These are phyloP conservation scores for Xylaria nigripes DNA, from an alignment of 495 filamentous ascomycete species.

Conservation along the genomic window DNA sequence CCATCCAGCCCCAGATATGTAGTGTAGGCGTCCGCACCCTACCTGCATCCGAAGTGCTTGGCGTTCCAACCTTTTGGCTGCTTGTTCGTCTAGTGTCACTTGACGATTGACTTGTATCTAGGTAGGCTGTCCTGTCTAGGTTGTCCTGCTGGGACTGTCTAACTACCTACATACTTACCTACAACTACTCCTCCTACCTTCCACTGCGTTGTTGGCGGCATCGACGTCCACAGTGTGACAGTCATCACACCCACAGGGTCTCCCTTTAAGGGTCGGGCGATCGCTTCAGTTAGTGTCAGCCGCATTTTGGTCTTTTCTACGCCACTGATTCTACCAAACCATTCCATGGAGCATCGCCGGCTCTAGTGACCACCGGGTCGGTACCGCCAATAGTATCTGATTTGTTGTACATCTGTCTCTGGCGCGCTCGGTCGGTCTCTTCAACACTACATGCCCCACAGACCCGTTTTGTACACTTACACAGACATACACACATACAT, in stretches of 20 bases:
- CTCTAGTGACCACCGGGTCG: slow-evolving; percentile 2
- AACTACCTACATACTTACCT: neutral
- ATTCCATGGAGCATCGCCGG: neutral
- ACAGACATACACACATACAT: neutral
- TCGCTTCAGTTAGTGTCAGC: slow-evolving; percentile 3
- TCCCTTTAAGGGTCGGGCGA: neutral
- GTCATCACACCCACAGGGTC: neutral
- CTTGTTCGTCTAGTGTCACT: slow-evolving; percentile 2
- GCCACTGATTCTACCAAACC: slow-evolving; percentile 1
- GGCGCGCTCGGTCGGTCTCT: neutral
- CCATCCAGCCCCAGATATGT: slow-evolving; percentile 8
- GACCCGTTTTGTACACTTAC: neutral
- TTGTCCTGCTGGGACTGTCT: neutral
- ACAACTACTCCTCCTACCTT: neutral
- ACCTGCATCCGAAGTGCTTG: slow-evolving; percentile 1
- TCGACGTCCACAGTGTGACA: neutral
- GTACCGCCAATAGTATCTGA: slow-evolving; percentile 4
- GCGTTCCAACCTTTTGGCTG: neutral
- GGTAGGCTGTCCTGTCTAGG: too few species aligned
- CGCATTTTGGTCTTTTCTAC: slow-evolving; percentile 3
- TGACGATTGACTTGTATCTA: slow-evolving; percentile 1
- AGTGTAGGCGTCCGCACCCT: slow-evolving; percentile 6
- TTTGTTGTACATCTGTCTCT: slow-evolving; percentile 3
- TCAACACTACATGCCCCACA: neutral
- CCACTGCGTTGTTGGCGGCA: neutral